Percentiles rank a stretch among this genome's conserved stretches.
phyloP scores from a whole-genome alignment of 2,329 filamentous ascomycete genomes.

The Colletotrichum falcatum region DNA sequence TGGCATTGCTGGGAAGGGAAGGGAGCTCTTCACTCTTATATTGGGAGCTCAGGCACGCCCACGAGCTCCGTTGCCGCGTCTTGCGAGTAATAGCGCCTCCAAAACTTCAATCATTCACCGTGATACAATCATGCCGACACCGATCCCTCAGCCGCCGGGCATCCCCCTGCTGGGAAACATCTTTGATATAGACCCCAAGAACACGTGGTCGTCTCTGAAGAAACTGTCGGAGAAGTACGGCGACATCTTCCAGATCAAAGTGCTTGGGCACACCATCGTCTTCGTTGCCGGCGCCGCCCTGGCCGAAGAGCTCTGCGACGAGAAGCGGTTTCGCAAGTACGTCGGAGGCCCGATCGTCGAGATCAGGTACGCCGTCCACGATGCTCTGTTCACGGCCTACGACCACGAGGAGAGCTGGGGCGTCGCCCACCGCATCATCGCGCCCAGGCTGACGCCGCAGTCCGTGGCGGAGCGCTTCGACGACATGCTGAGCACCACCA shows the following conservation, averaged over 20 bases:
- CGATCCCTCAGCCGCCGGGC: slow-evolving; percentile 52
- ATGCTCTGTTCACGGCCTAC: slow-evolving; percentile 65
- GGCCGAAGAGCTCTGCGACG: slow-evolving; percentile 61
- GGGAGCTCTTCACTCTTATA: not conserved
- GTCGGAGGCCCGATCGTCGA: slow-evolving; percentile 65
- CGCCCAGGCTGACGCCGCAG: slow-evolving; percentile 55
- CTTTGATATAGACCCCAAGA: slow-evolving; percentile 50
- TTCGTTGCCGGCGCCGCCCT: slow-evolving; percentile 57
- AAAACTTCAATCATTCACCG: no score
- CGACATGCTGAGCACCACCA: slow-evolving; percentile 62
- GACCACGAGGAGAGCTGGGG: slow-evolving; percentile 62
- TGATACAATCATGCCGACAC: slow-evolving; percentile 47
- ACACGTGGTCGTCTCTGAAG: slow-evolving; percentile 54
- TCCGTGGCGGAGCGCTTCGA: slow-evolving; percentile 53
- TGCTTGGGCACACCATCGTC: slow-evolving; percentile 51
- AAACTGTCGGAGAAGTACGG: slow-evolving; percentile 51
- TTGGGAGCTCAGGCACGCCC: not conserved
- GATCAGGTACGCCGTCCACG: slow-evolving; percentile 63
- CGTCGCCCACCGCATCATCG: slow-evolving; percentile 64
- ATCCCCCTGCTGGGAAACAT: slow-evolving; percentile 54
- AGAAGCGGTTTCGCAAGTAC: slow-evolving; percentile 66
- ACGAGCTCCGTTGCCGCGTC: not conserved
- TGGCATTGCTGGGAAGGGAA: not conserved
- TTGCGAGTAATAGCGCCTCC: not conserved
- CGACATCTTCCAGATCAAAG: slow-evolving; percentile 55